A percentile compares a stretch with the other conserved stretches of the same genome.
phyloP scores from a whole-genome alignment of 305 asterid species.

The Fraxinus angustifolia region DNA sequence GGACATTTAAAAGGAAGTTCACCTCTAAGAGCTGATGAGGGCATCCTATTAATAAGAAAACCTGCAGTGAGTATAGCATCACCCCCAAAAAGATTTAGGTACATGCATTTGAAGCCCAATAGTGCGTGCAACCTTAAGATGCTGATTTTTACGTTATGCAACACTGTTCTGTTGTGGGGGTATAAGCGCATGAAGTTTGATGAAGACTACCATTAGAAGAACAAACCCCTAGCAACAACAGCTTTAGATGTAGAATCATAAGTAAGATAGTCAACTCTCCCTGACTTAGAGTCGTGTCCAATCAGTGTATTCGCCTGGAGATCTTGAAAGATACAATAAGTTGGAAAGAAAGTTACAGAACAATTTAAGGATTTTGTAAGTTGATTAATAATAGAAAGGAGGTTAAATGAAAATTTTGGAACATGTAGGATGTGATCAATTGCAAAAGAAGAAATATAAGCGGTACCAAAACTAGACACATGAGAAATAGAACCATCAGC shows the following conservation, averaged over 20 bases:
- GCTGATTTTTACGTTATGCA: not conserved
- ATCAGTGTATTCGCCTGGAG: not conserved
- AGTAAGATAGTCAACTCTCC: not conserved
- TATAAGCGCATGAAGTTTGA: not conserved
- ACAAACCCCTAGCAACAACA: not conserved
- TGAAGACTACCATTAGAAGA: not conserved
- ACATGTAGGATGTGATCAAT: not conserved
- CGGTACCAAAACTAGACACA: not conserved
- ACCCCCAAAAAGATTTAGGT: not conserved
- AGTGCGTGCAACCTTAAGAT: not conserved
- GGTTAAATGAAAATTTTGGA: not conserved
- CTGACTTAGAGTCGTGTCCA: too few relatives aligned
- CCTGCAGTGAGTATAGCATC: not conserved
- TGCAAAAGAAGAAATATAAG: not conserved
- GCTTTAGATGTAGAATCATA: not conserved
- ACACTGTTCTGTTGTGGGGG: not conserved
- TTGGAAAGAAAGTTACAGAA: not conserved
- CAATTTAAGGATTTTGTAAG: not conserved
- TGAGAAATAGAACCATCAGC: not conserved
- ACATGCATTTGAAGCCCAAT: not conserved
- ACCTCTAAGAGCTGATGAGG: not conserved
- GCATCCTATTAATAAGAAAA: not conserved
- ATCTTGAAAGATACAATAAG: not conserved
- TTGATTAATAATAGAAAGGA: not conserved
- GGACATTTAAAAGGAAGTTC: not conserved